These are phyloP conservation scores for Salix arbutifolia DNA, from an alignment of 345 rosid genomes.

Conservation along the genomic window DNA sequence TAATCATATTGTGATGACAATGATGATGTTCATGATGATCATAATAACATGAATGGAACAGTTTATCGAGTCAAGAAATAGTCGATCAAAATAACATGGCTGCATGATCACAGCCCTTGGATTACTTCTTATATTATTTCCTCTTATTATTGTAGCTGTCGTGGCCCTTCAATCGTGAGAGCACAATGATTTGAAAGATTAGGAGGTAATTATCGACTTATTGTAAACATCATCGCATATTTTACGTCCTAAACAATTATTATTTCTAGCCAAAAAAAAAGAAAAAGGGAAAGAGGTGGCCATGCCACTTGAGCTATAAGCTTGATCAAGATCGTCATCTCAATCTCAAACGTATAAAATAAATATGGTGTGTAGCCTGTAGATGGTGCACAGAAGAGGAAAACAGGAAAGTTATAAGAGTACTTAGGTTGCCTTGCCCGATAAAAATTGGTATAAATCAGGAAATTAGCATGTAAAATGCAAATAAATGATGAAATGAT, in stretches of 20 bases:
- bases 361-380: not conserved
- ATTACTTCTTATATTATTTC: not conserved
- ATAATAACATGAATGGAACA: conserved; percentile 5
- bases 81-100: conserved; percentile 14
- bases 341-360: not conserved
- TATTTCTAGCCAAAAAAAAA: not conserved
- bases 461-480: too few relatives aligned
- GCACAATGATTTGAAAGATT: conserved; percentile 15
- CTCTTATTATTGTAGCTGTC: not conserved
- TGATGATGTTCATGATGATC: conserved; percentile 18
- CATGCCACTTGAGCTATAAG: not conserved
- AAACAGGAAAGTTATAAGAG: not conserved
- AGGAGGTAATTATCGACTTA: conserved; percentile 11
- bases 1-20: conserved; percentile 17
- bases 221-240: not conserved
- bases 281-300: not conserved
- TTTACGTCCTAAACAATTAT: not conserved
- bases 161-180: not conserved
- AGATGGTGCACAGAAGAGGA: not conserved
- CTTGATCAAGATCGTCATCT: not conserved
- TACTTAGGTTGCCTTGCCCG: not conserved
- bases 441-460: too few relatives aligned
- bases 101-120: conserved; percentile 20
- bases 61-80: not conserved
- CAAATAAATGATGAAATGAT: too few relatives aligned